A percentile compares a stretch with the other conserved stretches of the same genome.
phyloP scores from a whole-genome alignment of 345 rosid species.

The Physaria fendleri region DNA sequence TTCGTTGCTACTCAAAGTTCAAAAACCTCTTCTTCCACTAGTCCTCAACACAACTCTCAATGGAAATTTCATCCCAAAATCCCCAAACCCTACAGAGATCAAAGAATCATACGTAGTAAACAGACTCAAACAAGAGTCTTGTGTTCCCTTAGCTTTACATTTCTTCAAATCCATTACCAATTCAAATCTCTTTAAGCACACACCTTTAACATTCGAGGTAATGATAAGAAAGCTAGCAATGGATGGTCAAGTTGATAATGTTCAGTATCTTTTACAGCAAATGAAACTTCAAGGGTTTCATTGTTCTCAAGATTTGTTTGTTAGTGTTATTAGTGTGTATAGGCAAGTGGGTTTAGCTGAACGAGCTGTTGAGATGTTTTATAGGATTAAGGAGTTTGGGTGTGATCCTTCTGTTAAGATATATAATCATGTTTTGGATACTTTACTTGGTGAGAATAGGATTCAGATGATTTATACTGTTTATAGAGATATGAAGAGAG shows the following conservation, averaged over 20 bases:
- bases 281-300: conserved; percentile 79
- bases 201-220: conserved; percentile 49
- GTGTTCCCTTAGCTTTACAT: conserved; percentile 40
- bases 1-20: conserved; percentile 43
- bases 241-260: conserved; percentile 47
- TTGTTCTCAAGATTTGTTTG: conserved; percentile 59
- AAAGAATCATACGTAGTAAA: conserved; percentile 46
- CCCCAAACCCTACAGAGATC: conserved; percentile 21
- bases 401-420: conserved; percentile 72
- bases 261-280: conserved; percentile 79
- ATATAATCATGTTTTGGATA: conserved; percentile 77
- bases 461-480: conserved; percentile 56
- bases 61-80: conserved; percentile 19
- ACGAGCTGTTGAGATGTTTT: conserved; percentile 74
- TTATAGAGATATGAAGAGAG: conserved; percentile 75
- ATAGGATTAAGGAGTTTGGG: conserved; percentile 72
- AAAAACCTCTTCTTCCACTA: conserved; percentile 41
- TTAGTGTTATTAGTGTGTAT: conserved; percentile 50
- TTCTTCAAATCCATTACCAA: conserved; percentile 62
- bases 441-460: conserved; percentile 60
- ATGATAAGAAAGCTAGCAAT: conserved; percentile 62
- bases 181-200: conserved; percentile 64
- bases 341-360: conserved; percentile 45
- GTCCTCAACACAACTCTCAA: conserved; percentile 39
- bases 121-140: conserved; percentile 45